Evolutionary conservation across 176 grass and related monocot genomes (phyloP).

Genomic region (Oropetium thomaeum): DNA sequence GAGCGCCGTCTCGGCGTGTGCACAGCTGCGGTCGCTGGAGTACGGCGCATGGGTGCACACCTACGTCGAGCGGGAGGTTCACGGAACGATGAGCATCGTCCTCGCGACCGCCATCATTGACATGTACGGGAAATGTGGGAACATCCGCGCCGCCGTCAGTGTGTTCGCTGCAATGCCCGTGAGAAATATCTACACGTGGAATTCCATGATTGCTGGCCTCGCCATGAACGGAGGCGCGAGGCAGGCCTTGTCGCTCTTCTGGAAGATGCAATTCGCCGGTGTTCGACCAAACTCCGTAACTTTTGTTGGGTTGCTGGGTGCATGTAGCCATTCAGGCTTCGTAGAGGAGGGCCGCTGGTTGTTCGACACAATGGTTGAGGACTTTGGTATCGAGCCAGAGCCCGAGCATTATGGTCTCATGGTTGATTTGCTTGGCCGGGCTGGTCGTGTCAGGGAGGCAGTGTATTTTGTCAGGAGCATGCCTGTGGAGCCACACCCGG

Average conservation of each 20-base stretch:
- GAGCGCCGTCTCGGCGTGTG: constrained; percentile 27
- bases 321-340: constrained; percentile 66
- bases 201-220: constrained; percentile 60
- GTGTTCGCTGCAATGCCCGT: constrained; percentile 46
- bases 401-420: constrained; percentile 65
- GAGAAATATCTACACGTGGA: constrained; percentile 66
- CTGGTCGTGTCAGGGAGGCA: constrained; percentile 57
- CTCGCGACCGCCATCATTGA: constrained; percentile 50
- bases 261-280: constrained; percentile 65
- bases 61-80: constrained; percentile 20
- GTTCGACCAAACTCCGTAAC: constrained; percentile 54
- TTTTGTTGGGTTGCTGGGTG: constrained; percentile 56
- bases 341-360: constrained; percentile 48
- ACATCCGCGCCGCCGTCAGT: constrained; percentile 36
- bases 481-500: constrained; percentile 58
- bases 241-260: constrained; percentile 55
- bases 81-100: constrained; percentile 33
- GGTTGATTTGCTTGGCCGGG: constrained; percentile 61
- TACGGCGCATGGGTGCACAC: constrained; percentile 44
- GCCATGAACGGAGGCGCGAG: constrained; percentile 57
- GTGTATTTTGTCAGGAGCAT: constrained; percentile 54
- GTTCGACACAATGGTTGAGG: constrained; percentile 50
- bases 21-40: constrained; percentile 45
- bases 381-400: constrained; percentile 36
- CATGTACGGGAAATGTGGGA: constrained; percentile 80